Evolutionary conservation across 2,329 filamentous ascomycete species (phyloP), one percentile per base, ranked within the genome.

Genomic region (Cryphonectria japonica): DNA sequence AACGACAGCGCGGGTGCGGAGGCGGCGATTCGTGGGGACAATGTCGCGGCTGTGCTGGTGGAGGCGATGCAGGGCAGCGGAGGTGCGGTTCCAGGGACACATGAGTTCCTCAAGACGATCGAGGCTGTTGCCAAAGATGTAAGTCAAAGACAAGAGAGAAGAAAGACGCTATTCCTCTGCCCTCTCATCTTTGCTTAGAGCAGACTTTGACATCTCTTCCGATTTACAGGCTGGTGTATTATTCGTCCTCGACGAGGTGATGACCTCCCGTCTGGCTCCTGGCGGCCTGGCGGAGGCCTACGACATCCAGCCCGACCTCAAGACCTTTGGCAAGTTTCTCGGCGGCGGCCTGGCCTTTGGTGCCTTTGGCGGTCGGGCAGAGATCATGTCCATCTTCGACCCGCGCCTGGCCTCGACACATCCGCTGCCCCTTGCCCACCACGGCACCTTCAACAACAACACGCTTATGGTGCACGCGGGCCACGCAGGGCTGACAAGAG

Each of bases 371-470:
- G 88, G 88, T 0, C 78, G 81, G 75, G 68, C 65, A 46, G 68
- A 70, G 13, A 50, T 72, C 11, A 72, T 72, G 71, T 34, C 68
- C 16, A 65, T 70, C 41, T 72, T 70, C 60, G 71, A 72, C 32
- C 71, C 71, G n/a, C 37, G 68, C 1, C 54, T 60, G 0, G 26
- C 37, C 22, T 39, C 63, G 4, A 54, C 52, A 13, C 50, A 50
- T 9, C 50, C 61, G 11, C 26, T 39, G 41, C 59, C 43, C 0
- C 79, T 89, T 14, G 77, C 82, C 0, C 89, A 92, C 75, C 87
- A 88, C 0, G 89, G 89, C 1, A 92, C 90, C 0, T 92, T 91
- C 78, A 91, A 92, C 77, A 92, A 93, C 76, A 92, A 92, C 77
- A 75, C 84, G 1, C 78, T 91, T 8, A 85, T 85, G 1, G 92